These are phyloP conservation scores for Metschnikowia matae DNA, from an alignment of 805 yeast genomes.

Conservation along the genomic window DNA sequence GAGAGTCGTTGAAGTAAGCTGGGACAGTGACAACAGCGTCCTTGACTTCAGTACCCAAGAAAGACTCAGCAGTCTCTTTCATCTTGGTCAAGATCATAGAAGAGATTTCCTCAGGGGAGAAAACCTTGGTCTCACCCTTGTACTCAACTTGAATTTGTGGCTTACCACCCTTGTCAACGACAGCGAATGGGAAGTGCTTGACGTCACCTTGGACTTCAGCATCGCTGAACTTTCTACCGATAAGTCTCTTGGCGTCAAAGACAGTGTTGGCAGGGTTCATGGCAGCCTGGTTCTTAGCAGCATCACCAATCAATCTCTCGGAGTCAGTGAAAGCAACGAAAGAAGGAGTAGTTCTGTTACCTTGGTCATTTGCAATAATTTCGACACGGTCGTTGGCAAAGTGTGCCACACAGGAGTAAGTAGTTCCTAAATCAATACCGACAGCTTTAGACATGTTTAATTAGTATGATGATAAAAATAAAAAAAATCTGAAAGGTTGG, in stretches of 20 bases:
- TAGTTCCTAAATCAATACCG: constrained; percentile 33
- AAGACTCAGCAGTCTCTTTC: constrained; percentile 63
- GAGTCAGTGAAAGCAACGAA: constrained; percentile 32
- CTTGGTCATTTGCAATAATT: constrained; percentile 32
- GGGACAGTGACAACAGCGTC: constrained; percentile 93
- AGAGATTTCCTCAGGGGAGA: constrained; percentile 31
- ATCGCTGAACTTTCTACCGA: constrained; percentile 28
- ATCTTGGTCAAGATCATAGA: constrained; percentile 31
- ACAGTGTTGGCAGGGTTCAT: constrained; percentile 33
- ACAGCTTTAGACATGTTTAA: constrained; percentile 27
- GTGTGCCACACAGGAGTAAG: constrained; percentile 34
- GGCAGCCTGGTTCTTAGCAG: constrained; percentile 34
- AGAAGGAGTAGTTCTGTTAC: constrained; percentile 34
- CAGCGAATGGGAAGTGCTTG: constrained; percentile 33
- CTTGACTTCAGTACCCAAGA: constrained; percentile 67
- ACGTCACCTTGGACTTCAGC: constrained; percentile 28
- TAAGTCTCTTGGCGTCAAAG: constrained; percentile 33
- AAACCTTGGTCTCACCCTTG: constrained; percentile 33
- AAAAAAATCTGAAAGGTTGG: not conserved
- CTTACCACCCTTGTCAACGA: constrained; percentile 27
- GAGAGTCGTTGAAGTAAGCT: constrained; percentile 91
- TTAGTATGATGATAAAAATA: constrained; percentile 7
- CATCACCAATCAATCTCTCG: constrained; percentile 33
- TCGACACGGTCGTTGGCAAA: constrained; percentile 32
- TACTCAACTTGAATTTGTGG: constrained; percentile 29